Percentiles rank a stretch among this genome's conserved stretches.
phyloP scores from a whole-genome alignment of 2,329 filamentous ascomycete species.

The Cadophora malorum region DNA sequence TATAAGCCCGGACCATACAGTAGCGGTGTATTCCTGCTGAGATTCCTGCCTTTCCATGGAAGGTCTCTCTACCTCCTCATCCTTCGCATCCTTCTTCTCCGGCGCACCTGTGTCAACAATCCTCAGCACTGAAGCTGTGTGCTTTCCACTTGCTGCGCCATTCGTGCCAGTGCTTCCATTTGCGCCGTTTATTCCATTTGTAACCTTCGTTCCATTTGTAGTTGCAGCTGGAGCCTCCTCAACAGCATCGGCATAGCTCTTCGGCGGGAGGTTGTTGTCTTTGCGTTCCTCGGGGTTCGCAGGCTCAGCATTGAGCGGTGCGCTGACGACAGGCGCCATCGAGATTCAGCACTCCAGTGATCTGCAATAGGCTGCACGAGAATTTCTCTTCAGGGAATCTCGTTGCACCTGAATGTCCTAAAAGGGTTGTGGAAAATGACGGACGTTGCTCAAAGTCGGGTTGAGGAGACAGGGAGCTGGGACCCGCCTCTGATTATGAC shows the following conservation, averaged over 20 bases:
- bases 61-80: constrained; percentile 31
- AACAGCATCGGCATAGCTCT: constrained; percentile 49
- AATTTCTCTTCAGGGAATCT: not conserved
- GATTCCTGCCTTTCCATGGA: constrained; percentile 37
- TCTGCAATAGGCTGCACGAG: constrained; percentile 9
- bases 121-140: constrained; percentile 39
- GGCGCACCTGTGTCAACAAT: constrained; percentile 39
- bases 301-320: constrained; percentile 42
- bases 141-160: constrained; percentile 15
- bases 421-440: constrained; percentile 2
- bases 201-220: constrained; percentile 21
- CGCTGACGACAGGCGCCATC: constrained; percentile 32
- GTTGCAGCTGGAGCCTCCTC: constrained; percentile 32
- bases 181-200: constrained; percentile 22
- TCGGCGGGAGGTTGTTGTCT: constrained; percentile 46
- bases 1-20: constrained; percentile 30
- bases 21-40: constrained; percentile 40
- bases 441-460: not conserved
- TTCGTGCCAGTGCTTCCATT: constrained; percentile 23
- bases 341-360: not conserved
- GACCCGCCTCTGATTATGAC: constrained; percentile 11
- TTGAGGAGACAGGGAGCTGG: not conserved
- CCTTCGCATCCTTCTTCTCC: constrained; percentile 23
- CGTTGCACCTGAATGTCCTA: constrained; percentile 1
- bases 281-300: constrained; percentile 44